These are phyloP conservation scores for Agaricus sinodeliciosus DNA, from an alignment of 768 basidiomycete species.

Conservation along the genomic window DNA sequence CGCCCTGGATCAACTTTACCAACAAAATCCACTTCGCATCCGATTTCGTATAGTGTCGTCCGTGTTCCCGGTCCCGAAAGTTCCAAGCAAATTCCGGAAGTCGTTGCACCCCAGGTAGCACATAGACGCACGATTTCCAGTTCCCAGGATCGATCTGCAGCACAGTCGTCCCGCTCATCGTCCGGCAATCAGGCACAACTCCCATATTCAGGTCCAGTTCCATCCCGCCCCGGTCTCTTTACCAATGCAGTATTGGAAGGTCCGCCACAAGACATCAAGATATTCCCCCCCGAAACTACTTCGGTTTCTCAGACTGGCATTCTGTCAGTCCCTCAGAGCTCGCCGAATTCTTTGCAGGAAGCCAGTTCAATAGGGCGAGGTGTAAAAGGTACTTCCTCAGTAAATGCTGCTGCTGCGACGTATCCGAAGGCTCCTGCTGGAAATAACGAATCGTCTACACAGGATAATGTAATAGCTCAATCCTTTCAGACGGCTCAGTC, in stretches of 20 bases:
- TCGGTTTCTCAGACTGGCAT: neutral
- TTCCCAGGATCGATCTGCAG: neutral
- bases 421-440: neutral
- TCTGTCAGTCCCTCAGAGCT: neutral
- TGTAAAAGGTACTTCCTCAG: neutral
- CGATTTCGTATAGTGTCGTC: neutral
- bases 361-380: neutral
- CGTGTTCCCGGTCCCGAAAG: neutral
- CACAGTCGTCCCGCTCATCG: neutral
- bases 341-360: neutral
- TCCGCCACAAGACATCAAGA: neutral
- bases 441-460: neutral
- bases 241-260: neutral
- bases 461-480: neutral
- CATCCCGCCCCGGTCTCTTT: neutral
- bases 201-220: neutral
- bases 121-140: neutral
- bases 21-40: neutral
- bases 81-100: neutral
- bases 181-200: neutral
- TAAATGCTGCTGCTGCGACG: neutral
- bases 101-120: neutral
- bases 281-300: neutral
- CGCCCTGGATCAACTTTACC: neutral
- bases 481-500: neutral